Base-by-base conservation (phyloP, 352 stramenopile species). In the Aphanomyces astaci region DNA sequence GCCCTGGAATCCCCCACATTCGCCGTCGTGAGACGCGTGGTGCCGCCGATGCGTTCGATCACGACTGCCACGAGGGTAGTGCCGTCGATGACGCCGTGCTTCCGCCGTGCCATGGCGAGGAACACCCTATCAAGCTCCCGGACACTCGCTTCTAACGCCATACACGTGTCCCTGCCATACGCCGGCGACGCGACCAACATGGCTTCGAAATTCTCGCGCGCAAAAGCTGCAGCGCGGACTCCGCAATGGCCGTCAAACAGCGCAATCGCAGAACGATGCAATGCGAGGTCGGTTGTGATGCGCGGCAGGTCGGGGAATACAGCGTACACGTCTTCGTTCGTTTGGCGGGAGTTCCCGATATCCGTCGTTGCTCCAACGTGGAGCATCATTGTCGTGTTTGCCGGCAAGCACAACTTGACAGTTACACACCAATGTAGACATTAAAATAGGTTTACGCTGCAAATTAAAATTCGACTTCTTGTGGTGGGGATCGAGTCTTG, bases 221-320 rank as follows among this genome's bases (percentile, higher is more conserved):
- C 17, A 49, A 49, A 68, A 2, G 53, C 19, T 1, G 62, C 62
- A 11, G 62, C 62, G 17, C 62, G 62, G n/a, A 33, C 17, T 13
- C 62, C 62, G 3, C 62, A 40, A n/a, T 68, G 62, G 22, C 62
- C 62, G 51, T 68, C 62, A 45, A 68, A 68, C 19, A 68, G n/a
- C 32, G 46, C 62, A 25, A 68, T 25, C 11, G 48, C 33, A 3
- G 62, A 43, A 19, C 62, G 62, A 0, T n/a, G 10, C n/a, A 11
- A 7, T 27, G 62, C 62, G 24, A 68, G 10, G 36, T 68, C 62
- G 10, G 53, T 46, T n/a, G 19, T 3, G 25, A n/a, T 0, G 10
- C 1, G 27, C 24, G 43, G 62, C 2, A 68, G 40, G 22, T 57
- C 27, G 2, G 39, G 39, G 1, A 22, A 49, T 3, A 68, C 1